phyloP scores from a whole-genome alignment of 306 rosid genomes.

The Purshia tridentata region DNA sequence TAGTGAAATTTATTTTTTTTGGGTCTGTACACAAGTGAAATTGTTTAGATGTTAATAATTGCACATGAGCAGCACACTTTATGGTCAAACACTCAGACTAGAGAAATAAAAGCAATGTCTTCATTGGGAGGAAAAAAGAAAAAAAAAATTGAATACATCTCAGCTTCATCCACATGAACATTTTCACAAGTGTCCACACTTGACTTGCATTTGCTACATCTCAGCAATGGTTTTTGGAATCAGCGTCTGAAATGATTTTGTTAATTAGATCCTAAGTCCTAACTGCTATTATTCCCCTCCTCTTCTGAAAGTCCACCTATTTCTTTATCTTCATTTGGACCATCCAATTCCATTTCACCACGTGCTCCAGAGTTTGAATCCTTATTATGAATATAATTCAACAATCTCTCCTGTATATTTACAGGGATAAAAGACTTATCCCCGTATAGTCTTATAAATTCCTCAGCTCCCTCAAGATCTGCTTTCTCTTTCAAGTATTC shows the following conservation, averaged over 20 bases:
- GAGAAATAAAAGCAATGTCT: no score
- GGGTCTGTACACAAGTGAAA: no score
- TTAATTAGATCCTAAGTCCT: neutral
- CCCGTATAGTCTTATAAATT: constrained; percentile 10
- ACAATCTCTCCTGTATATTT: constrained; percentile 4
- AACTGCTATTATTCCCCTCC: neutral
- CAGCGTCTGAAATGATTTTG: neutral
- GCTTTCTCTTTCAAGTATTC: constrained; percentile 18
- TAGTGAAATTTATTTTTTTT: no score
- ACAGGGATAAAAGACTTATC: constrained; percentile 10
- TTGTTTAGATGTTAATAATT: no score
- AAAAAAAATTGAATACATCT: no score
- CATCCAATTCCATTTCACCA: neutral
- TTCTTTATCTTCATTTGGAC: constrained; percentile 1
- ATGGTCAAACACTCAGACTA: no score
- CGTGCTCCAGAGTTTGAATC: neutral
- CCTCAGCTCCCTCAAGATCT: constrained; percentile 23
- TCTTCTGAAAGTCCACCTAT: neutral
- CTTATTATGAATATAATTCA: constrained; percentile 15
- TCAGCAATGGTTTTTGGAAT: no score
- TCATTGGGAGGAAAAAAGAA: no score
- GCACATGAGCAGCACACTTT: no score
- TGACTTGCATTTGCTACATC: neutral
- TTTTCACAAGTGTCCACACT: neutral
- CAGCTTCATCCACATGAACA: neutral